These are phyloP conservation scores for Dictyostelium brefeldianum DNA, from an alignment of 78 protist species.

Conservation along the genomic window DNA sequence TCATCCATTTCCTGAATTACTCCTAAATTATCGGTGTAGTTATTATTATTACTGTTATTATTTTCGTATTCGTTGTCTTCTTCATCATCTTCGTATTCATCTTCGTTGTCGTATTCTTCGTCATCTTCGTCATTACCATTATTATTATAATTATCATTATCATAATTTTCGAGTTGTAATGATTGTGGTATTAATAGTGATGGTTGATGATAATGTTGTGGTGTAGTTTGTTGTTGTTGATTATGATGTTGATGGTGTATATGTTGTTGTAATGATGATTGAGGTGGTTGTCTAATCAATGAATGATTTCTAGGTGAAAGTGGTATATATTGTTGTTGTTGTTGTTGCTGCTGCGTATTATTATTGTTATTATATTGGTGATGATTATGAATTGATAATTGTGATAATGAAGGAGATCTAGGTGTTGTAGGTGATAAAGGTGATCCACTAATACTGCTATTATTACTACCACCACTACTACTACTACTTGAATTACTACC, in stretches of 20 bases:
- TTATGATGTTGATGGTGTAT: background rate
- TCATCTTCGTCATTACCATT: background rate
- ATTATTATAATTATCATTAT: background rate
- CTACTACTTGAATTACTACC: background rate
- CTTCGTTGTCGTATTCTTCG: background rate
- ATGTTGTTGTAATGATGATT: background rate
- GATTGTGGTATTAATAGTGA: background rate
- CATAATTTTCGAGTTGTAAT: background rate
- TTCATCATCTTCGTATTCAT: background rate
- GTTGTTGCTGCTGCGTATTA: background rate
- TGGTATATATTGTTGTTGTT: constrained; percentile 6
- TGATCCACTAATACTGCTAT: background rate
- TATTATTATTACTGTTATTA: background rate
- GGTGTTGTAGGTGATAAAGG: constrained; percentile 37
- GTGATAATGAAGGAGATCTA: constrained; percentile 19
- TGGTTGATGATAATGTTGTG: background rate
- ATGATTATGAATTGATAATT: background rate
- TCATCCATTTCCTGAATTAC: background rate
- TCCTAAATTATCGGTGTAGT: background rate
- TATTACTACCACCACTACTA: background rate
- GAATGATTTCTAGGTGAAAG: background rate
- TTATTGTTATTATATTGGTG: background rate
- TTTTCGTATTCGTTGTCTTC: background rate
- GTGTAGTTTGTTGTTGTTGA: background rate
- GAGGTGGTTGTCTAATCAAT: background rate